Evolutionary conservation across 352 stramenopile species (phyloP).

Genomic region (Peronospora belbahrii): DNA sequence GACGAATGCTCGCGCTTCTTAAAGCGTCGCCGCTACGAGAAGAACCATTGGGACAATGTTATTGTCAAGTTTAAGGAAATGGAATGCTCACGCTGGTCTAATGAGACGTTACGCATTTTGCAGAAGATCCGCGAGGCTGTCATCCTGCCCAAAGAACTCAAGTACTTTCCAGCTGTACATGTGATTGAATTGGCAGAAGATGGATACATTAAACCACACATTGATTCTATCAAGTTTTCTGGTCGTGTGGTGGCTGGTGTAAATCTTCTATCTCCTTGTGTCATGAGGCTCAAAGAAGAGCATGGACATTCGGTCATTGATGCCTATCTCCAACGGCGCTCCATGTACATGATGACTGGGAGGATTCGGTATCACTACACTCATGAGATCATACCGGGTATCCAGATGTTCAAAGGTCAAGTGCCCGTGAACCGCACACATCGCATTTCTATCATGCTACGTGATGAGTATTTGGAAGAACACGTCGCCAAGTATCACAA

Average conservation of each 20-base stretch:
- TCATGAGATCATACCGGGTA: constrained; percentile 71
- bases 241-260: constrained; percentile 69
- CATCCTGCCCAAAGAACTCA: constrained; percentile 52
- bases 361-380: constrained; percentile 82
- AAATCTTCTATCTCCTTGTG: constrained; percentile 66
- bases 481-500: constrained; percentile 33
- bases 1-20: constrained; percentile 64
- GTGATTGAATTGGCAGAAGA: constrained; percentile 78
- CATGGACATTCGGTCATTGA: constrained; percentile 63
- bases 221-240: constrained; percentile 87
- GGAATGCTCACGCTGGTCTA: constrained; percentile 74
- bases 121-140: constrained; percentile 50
- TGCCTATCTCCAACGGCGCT: constrained; percentile 56
- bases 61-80: constrained; percentile 88
- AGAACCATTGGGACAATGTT: constrained; percentile 77
- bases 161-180: constrained; percentile 69
- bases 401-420: constrained; percentile 45
- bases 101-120: constrained; percentile 55
- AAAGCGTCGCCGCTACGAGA: constrained; percentile 66
- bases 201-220: constrained; percentile 79
- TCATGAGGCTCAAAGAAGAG: constrained; percentile 84
- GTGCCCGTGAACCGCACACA: constrained; percentile 60
- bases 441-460: constrained; percentile 81
- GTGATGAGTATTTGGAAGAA: constrained; percentile 50
- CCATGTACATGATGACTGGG: constrained; percentile 84